These are phyloP conservation scores for Catharanthus roseus DNA, from an alignment of 257 asterid species.

Conservation along the genomic window DNA sequence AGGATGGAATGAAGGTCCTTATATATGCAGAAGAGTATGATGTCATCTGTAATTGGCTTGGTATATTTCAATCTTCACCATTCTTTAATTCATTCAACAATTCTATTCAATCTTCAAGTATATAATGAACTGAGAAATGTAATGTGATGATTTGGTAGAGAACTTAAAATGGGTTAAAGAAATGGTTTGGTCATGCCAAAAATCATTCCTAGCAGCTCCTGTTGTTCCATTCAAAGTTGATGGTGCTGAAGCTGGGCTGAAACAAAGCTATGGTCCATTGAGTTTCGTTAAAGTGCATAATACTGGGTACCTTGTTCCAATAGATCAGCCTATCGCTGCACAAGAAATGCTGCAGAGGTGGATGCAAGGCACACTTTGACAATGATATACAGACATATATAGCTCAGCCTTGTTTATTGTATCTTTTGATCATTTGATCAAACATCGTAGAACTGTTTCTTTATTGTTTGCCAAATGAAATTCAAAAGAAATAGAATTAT, in stretches of 20 bases:
- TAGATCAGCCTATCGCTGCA: conserved; percentile 75
- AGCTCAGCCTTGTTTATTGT: background rate
- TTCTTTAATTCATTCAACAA: too few species aligned
- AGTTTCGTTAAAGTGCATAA: conserved; percentile 53
- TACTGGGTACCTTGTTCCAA: conserved; percentile 78
- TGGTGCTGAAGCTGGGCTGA: conserved; percentile 38
- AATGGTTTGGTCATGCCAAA: conserved; percentile 54
- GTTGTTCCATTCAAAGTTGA: conserved; percentile 40
- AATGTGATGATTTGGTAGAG: too few species aligned
- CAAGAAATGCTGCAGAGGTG: conserved; percentile 59
- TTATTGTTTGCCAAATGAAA: too few species aligned
- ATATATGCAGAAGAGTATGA: conserved; percentile 75
- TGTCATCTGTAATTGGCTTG: conserved; percentile 75
- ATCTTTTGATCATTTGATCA: too few species aligned
- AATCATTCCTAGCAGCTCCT: conserved; percentile 30
- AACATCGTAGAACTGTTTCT: too few species aligned
- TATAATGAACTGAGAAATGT: background rate
- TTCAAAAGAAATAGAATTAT: too few species aligned
- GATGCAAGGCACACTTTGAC: conserved; percentile 36
- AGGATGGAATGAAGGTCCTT: conserved; percentile 52
- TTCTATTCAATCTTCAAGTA: too few species aligned
- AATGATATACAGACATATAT: too few species aligned
- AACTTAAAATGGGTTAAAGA: conserved; percentile 70
- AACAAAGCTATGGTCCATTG: conserved; percentile 47
- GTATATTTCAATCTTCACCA: conserved; percentile 27